phyloP scores from a whole-genome alignment of 129 eudicot genomes.

The Scalesia atractyloides region DNA sequence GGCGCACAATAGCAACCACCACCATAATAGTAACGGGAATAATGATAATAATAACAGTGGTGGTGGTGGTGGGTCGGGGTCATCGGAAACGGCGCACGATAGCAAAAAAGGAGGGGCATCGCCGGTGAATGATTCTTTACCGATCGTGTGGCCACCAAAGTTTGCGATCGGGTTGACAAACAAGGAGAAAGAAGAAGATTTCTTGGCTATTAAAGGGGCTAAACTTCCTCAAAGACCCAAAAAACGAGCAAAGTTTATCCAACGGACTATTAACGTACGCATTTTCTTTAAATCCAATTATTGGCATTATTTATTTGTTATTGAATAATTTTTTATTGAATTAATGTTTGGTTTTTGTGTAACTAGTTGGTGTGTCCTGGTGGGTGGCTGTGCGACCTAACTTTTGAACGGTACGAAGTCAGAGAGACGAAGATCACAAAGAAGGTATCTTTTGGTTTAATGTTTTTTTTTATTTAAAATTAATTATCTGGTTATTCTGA shows the following conservation, averaged over 20 bases:
- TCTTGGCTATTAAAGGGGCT: constrained; percentile 79
- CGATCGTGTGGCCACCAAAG: constrained; percentile 87
- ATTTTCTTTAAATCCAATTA: neutral
- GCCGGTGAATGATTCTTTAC: constrained; percentile 56
- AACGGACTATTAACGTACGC: constrained; percentile 85
- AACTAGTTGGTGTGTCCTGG: constrained; percentile 79
- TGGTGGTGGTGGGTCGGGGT: constrained; percentile 64
- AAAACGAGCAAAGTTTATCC: constrained; percentile 87
- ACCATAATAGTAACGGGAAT: constrained; percentile 21
- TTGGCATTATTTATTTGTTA: neutral
- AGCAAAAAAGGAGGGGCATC: constrained; percentile 61
- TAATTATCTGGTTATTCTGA: neutral
- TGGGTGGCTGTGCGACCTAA: constrained; percentile 78
- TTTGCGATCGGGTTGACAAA: constrained; percentile 83
- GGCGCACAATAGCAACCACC: constrained; percentile 11
- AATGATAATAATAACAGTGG: constrained; percentile 26
- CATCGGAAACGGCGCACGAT: constrained; percentile 60
- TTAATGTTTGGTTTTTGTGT: neutral
- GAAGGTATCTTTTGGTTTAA: constrained; percentile 53
- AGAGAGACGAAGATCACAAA: constrained; percentile 83
- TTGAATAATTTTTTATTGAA: neutral
- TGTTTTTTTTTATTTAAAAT: neutral
- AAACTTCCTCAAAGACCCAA: constrained; percentile 97
- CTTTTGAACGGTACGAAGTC: constrained; percentile 81
- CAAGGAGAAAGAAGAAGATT: constrained; percentile 96